Evolutionary conservation across 345 rosid species (phyloP).

Genomic region (Triadica sebifera): DNA sequence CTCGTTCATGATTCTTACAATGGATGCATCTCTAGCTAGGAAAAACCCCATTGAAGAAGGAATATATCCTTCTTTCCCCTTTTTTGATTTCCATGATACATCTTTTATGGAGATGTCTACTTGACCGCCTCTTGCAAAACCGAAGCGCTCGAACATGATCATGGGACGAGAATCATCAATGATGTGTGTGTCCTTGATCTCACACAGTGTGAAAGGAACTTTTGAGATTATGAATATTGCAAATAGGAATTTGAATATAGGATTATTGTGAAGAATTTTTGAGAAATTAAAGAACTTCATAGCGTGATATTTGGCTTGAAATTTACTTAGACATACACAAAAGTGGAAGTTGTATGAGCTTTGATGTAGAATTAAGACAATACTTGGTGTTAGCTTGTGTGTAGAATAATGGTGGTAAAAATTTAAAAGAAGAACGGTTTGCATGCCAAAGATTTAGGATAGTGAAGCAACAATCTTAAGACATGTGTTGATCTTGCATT

Average conservation of each 20-base stretch:
- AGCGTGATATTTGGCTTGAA: neutral
- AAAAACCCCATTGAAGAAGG: slow-evolving; percentile 49
- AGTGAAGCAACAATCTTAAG: slow-evolving; percentile 3
- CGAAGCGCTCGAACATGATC: slow-evolving; percentile 51
- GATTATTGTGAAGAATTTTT: neutral
- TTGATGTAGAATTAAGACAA: neutral
- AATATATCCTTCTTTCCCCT: slow-evolving; percentile 8
- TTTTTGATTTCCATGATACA: slow-evolving; percentile 30
- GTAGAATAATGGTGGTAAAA: slow-evolving; percentile 10
- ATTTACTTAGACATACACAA: neutral
- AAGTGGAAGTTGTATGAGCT: neutral
- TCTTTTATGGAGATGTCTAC: slow-evolving; percentile 30
- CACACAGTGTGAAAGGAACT: slow-evolving; percentile 32
- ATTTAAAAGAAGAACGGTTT: slow-evolving; percentile 22
- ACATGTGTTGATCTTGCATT: slow-evolving; percentile 20
- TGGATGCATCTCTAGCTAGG: slow-evolving; percentile 26
- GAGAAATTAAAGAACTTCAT: slow-evolving; percentile 9
- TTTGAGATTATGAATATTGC: slow-evolving; percentile 20
- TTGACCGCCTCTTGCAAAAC: slow-evolving; percentile 38
- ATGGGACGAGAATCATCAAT: slow-evolving; percentile 34
- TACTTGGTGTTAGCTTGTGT: slow-evolving; percentile 9
- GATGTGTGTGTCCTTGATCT: slow-evolving; percentile 43
- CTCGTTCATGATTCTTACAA: slow-evolving; percentile 30
- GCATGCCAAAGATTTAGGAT: slow-evolving; percentile 30
- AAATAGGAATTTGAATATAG: neutral